Percentiles rank a stretch among this genome's conserved stretches.
phyloP scores from a whole-genome alignment of 345 rosid species.

The Microthlaspi erraticum region DNA sequence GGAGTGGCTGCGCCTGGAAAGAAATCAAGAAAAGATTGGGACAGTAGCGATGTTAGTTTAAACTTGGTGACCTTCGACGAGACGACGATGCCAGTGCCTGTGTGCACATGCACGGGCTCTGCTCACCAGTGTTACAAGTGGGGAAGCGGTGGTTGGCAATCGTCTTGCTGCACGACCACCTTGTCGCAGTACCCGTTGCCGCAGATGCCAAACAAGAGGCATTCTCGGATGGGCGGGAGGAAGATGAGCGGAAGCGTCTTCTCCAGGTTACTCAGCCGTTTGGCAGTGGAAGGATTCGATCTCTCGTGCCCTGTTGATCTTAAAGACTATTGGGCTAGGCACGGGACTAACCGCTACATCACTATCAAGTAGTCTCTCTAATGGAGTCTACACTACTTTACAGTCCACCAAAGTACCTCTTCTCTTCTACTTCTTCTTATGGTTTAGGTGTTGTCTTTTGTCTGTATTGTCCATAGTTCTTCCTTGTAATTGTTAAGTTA shows the following conservation, averaged over 20 bases:
- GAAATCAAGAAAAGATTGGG: conserved; percentile 75
- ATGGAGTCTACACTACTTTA: too few species aligned
- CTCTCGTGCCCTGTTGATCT: conserved; percentile 75
- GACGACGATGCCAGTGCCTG: conserved; percentile 74
- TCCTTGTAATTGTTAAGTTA: too few species aligned
- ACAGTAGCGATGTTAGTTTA: conserved; percentile 59
- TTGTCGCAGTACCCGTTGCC: conserved; percentile 85
- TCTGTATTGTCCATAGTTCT: conserved; percentile 26
- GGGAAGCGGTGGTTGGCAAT: conserved; percentile 99
- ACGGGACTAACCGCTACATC: conserved; percentile 94
- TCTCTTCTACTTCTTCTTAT: background rate
- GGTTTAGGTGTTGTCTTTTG: conserved; percentile 14
- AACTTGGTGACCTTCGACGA: conserved; percentile 70
- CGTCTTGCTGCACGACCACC: conserved; percentile 93
- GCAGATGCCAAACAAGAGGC: conserved; percentile 88
- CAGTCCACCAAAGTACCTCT: background rate
- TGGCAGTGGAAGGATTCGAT: conserved; percentile 78
- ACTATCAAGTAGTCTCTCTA: conserved; percentile 69
- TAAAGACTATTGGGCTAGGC: conserved; percentile 92
- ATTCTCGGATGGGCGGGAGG: conserved; percentile 85
- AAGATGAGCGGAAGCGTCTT: conserved; percentile 95
- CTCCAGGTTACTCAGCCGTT: conserved; percentile 71
- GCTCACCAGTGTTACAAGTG: conserved; percentile 90
- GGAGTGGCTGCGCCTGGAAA: conserved; percentile 60
- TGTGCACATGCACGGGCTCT: conserved; percentile 86